These are phyloP conservation scores for Sorghum bicolor DNA, from an alignment of 176 grass and related monocot species.

Conservation along the genomic window DNA sequence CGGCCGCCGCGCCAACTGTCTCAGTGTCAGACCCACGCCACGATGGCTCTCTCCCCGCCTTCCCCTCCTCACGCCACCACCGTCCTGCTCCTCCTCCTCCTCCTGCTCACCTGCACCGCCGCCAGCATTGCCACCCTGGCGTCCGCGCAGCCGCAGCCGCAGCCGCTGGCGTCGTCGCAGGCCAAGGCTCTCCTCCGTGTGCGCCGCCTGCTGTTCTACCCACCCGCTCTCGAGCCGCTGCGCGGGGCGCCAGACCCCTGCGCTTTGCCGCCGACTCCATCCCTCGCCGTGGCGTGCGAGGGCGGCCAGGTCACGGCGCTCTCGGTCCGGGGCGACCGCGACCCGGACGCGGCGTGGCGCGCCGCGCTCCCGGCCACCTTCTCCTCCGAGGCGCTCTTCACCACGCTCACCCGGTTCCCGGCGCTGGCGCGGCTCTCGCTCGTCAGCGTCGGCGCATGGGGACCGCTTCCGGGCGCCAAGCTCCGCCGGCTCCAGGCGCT, in stretches of 20 bases:
- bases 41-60: background rate
- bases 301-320: slow-evolving; percentile 54
- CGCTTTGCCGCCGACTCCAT: slow-evolving; percentile 38
- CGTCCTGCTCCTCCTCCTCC: background rate
- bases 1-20: background rate
- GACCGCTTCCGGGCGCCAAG: slow-evolving; percentile 57
- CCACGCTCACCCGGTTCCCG: slow-evolving; percentile 61
- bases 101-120: background rate
- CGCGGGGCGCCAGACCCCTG: slow-evolving; percentile 39
- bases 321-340: slow-evolving; percentile 47
- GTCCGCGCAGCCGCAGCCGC: slow-evolving; percentile 15
- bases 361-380: slow-evolving; percentile 44
- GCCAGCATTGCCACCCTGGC: background rate
- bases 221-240: slow-evolving; percentile 25
- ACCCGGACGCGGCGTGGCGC: slow-evolving; percentile 16
- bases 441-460: slow-evolving; percentile 67
- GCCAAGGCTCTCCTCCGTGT: slow-evolving; percentile 64
- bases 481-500: slow-evolving; percentile 62
- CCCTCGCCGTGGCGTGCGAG: slow-evolving; percentile 49
- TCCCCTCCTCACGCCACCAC: background rate
- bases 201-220: slow-evolving; percentile 45
- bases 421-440: slow-evolving; percentile 50
- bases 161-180: slow-evolving; percentile 58
- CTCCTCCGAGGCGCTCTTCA: slow-evolving; percentile 83
- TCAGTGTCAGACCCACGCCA: background rate